Evolutionary conservation across 2,329 filamentous ascomycete species (phyloP), one percentile per base, ranked within the genome.

Genomic region (Septoria petroselini): DNA sequence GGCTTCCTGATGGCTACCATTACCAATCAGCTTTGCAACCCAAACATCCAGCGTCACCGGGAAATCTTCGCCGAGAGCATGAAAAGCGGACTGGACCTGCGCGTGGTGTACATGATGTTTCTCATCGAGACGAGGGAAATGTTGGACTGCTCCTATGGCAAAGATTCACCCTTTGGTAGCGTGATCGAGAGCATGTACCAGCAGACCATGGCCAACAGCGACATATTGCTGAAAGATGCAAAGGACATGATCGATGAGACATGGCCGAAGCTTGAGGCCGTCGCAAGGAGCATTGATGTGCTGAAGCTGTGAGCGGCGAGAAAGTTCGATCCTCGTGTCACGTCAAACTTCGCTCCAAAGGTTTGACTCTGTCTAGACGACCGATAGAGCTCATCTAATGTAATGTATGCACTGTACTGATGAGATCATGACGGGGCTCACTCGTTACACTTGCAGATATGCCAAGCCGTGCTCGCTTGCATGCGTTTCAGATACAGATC

Each of bases 211-310:
- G 46, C 52, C 3, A 62, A 60, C 25, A 56, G 53, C 19, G 54
- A 60, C 23, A 55, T 58, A 7, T 23, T 50, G 27, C 42, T 57
- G 17, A 54, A 55, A 17, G 54, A 55, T 5, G 41, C 53, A 7
- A 53, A 46, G 31, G 52, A 55, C 25, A 57, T 53, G 52, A 49
- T 60, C 19, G 55, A 55, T 17, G 80, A 85, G 68, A 77, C 79
- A 55, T 72, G 82, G 58, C 84, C 83, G 8, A 62, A 62, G 51
- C 45, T 62, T 33, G 60, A 62, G 39, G 60, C 58, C 18, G 58
- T 62, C 33, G 59, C 59, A 7, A 58, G 53, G 15, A 60, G 53
- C 34, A 58, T 60, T 2, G 59, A 62, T 75, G 76, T 61, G 63
- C 68, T 21, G 65, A 62, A 56, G 42, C 39, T 59, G 37, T 55